Percentiles rank a stretch among this genome's conserved stretches.
phyloP scores from a whole-genome alignment of 2,329 filamentous ascomycete species.

The Epichloe bromicola region DNA sequence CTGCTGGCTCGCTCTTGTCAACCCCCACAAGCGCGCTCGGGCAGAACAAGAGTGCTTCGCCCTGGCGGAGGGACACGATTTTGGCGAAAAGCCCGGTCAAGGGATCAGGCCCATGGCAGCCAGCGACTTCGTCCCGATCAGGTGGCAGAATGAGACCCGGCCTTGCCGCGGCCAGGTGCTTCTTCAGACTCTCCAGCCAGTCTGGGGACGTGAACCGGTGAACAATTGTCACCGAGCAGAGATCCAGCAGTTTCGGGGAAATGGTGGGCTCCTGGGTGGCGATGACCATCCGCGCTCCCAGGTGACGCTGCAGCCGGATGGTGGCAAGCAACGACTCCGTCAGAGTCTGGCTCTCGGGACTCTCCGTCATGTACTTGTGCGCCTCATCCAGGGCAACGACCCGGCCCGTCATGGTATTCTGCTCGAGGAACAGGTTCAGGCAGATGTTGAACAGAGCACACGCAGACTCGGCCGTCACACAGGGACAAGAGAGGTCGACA shows the following conservation, averaged over 20 bases:
- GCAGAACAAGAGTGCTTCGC: constrained; percentile 34
- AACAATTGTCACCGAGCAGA: constrained; percentile 59
- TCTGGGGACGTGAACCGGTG: constrained; percentile 57
- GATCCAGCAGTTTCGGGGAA: constrained; percentile 52
- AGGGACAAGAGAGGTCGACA: constrained; percentile 61
- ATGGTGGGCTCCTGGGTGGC: constrained; percentile 69
- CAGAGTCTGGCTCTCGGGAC: constrained; percentile 40
- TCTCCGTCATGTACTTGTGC: constrained; percentile 57
- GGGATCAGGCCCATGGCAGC: not conserved
- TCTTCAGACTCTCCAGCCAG: constrained; percentile 38
- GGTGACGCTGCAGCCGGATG: constrained; percentile 59
- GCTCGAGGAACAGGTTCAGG: constrained; percentile 51
- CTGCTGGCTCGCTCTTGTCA: not conserved
- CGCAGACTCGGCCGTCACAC: constrained; percentile 50
- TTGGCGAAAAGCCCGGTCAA: constrained; percentile 23
- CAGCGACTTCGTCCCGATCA: not conserved
- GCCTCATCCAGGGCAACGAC: constrained; percentile 65
- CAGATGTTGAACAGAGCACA: constrained; percentile 64
- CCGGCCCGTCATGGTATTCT: constrained; percentile 31
- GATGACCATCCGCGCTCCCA: constrained; percentile 53
- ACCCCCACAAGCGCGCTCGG: constrained; percentile 27
- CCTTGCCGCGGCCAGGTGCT: constrained; percentile 30
- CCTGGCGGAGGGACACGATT: constrained; percentile 29
- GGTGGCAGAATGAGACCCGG: not conserved
- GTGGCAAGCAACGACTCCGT: constrained; percentile 49